Percentiles rank a stretch among this genome's conserved stretches.
Conservation (phyloP, 192 early-diverging fungal species). For the Coemansia sp. region DNA sequence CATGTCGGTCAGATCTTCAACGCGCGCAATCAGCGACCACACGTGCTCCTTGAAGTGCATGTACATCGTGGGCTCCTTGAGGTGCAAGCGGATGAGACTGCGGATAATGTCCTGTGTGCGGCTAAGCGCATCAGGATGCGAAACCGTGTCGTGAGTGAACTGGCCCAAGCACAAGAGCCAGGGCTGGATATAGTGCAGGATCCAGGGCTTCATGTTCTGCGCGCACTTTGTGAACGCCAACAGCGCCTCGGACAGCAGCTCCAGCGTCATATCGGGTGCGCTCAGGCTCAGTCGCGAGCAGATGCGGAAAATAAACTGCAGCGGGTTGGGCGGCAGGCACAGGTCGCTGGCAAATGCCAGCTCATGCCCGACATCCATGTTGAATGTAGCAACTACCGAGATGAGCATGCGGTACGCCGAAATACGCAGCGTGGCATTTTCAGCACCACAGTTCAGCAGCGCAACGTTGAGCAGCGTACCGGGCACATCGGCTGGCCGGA, state of each 20-base stretch:
- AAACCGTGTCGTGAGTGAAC: conserved; percentile 52
- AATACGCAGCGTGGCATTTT: conserved; percentile 75
- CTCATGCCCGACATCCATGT: conserved; percentile 79
- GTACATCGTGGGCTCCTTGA: conserved; percentile 82
- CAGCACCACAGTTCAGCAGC: conserved; percentile 81
- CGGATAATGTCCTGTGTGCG: conserved; percentile 74
- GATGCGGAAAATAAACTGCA: conserved; percentile 78
- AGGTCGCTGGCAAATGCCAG: conserved; percentile 76
- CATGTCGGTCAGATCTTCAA: conserved; percentile 78
- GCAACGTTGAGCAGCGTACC: conserved; percentile 92
- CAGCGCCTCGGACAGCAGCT: conserved; percentile 85
- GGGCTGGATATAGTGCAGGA: conserved; percentile 85
- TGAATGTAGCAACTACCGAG: conserved; percentile 74
- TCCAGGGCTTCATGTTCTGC: conserved; percentile 71
- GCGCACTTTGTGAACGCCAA: conserved; percentile 75
- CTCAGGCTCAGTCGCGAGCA: conserved; percentile 75
- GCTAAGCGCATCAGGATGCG: conserved; percentile 39
- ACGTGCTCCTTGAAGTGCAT: conserved; percentile 79
- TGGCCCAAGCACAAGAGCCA: conserved; percentile 81
- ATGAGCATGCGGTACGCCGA: conserved; percentile 91
- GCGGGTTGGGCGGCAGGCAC: conserved; percentile 87
- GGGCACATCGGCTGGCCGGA: conserved; percentile 86
- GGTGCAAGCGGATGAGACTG: conserved; percentile 76
- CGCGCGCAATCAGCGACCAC: conserved; percentile 75
- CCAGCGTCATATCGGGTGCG: conserved; percentile 78